These are phyloP conservation scores for Pascua sp. DNA, from an alignment of 1,284 basidiomycete genomes.

Conservation along the genomic window DNA sequence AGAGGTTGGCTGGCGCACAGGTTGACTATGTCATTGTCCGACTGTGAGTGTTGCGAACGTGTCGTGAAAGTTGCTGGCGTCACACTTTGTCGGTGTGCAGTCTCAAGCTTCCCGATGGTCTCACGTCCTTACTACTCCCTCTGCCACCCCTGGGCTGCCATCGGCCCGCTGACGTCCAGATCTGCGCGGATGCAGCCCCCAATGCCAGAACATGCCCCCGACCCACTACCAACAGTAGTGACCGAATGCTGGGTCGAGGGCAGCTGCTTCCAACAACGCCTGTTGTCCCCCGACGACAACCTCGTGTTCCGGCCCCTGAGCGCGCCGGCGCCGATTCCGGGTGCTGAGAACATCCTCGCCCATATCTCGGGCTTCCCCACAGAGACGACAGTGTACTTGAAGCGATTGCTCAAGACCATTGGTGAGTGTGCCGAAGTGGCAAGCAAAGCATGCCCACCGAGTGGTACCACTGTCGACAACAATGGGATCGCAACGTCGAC, in stretches of 20 bases:
- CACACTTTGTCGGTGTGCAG: background rate
- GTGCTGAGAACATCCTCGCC: constrained; percentile 18
- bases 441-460: background rate
- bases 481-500: constrained; percentile 12
- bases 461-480: background rate
- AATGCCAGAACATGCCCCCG: constrained; percentile 1
- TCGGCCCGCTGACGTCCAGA: too few species aligned
- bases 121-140: too few species aligned
- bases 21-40: constrained; percentile 45
- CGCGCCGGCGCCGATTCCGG: constrained; percentile 33
- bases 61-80: background rate
- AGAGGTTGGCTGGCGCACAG: constrained; percentile 27
- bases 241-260: constrained; percentile 50
- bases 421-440: constrained; percentile 20
- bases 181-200: background rate
- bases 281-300: constrained; percentile 34
- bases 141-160: too few species aligned
- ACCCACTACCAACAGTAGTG: constrained; percentile 24
- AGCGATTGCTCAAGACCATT: constrained; percentile 34
- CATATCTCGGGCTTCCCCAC: constrained; percentile 42
- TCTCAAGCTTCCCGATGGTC: too few species aligned
- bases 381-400: constrained; percentile 33
- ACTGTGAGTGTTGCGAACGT: constrained; percentile 31
- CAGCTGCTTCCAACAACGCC: constrained; percentile 34
- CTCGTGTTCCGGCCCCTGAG: constrained; percentile 41